Conservation (phyloP, 306 rosid genomes). For the Ceratonia siliqua region DNA sequence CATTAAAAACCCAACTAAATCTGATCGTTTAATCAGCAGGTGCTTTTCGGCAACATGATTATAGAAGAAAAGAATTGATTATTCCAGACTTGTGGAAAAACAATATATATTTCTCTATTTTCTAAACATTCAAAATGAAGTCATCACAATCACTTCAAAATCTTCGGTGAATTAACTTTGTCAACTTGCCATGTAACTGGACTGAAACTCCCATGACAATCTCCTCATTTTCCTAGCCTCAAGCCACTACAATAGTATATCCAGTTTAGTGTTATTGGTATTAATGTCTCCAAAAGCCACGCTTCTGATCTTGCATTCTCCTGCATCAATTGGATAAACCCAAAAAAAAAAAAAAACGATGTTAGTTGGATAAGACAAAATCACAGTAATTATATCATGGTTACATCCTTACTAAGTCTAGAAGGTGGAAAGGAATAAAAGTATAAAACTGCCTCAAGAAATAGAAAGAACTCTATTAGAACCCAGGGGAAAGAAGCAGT, state of each 20-base stretch:
- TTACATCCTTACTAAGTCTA: no score
- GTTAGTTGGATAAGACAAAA: background rate
- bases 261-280: conserved; percentile 21
- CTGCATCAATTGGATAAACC: conserved; percentile 41
- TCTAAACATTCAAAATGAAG: background rate
- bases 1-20: no score
- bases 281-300: conserved; percentile 64
- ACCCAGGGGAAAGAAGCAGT: no score
- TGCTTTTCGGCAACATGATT: background rate
- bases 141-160: background rate
- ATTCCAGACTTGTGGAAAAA: conserved; percentile 5
- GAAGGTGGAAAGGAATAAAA: no score
- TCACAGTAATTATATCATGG: no score
- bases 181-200: conserved; percentile 8
- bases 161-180: background rate
- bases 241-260: background rate
- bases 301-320: conserved; percentile 67
- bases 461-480: no score
- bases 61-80: background rate
- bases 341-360: background rate
- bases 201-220: background rate
- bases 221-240: background rate
- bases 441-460: no score
- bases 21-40: background rate
- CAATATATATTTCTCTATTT: background rate